phyloP scores from a whole-genome alignment of 805 yeast species.

The Kregervanrija fluxuum region DNA sequence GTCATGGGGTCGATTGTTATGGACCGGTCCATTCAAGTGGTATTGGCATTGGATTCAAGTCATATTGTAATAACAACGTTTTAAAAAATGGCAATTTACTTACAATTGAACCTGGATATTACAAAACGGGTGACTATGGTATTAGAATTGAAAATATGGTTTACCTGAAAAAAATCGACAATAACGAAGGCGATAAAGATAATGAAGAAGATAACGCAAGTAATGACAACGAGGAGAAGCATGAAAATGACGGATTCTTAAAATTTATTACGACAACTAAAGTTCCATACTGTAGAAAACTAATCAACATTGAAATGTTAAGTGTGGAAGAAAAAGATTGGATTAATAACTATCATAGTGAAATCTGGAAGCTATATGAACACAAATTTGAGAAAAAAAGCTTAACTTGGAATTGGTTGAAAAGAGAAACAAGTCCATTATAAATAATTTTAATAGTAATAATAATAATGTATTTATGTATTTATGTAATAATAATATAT shows the following conservation, averaged over 20 bases:
- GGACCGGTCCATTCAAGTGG: conserved; percentile 61
- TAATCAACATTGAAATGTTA: conserved; percentile 40
- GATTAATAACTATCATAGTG: conserved; percentile 42
- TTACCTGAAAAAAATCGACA: conserved; percentile 36
- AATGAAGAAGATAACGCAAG: background rate
- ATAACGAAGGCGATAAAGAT: conserved; percentile 23
- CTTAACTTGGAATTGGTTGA: conserved; percentile 41
- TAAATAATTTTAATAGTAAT: conserved; percentile 5
- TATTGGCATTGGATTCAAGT: conserved; percentile 51
- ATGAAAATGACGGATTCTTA: conserved; percentile 35
- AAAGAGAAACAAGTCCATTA: conserved; percentile 35
- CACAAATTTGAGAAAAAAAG: conserved; percentile 31
- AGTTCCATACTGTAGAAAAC: conserved; percentile 49
- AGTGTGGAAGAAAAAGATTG: conserved; percentile 39
- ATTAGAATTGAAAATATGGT: conserved; percentile 48
- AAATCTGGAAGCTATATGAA: conserved; percentile 38
- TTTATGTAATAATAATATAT: background rate
- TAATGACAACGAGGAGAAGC: background rate
- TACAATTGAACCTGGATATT: conserved; percentile 59
- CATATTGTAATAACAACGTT: conserved; percentile 36
- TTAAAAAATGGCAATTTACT: conserved; percentile 48
- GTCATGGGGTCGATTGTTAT: conserved; percentile 58
- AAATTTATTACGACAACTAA: conserved; percentile 51
- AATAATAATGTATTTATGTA: background rate
- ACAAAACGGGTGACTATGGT: conserved; percentile 53